Conservation (phyloP, 2,329 filamentous ascomycete species). For the Pezizomycotina sp. region DNA sequence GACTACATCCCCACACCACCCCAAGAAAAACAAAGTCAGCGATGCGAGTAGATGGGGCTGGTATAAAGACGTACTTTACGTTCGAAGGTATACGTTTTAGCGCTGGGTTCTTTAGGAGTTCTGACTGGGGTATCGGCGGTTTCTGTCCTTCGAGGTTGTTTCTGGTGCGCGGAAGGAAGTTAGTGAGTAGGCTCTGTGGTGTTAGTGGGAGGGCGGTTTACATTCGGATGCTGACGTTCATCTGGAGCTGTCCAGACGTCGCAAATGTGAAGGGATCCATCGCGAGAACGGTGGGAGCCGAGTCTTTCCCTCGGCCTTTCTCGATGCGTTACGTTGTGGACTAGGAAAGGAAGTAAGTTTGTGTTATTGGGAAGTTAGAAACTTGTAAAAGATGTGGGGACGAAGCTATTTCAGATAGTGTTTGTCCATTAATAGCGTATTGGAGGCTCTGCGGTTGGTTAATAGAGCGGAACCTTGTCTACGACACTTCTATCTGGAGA, state of each 20-base stretch:
- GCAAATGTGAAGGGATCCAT: slow-evolving; percentile 26
- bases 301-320: slow-evolving; percentile 47
- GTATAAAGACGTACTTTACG: slow-evolving; percentile 39
- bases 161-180: slow-evolving; percentile 34
- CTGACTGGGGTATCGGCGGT: slow-evolving; percentile 57
- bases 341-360: neutral
- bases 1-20: slow-evolving; percentile 34
- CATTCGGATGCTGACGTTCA: slow-evolving; percentile 45
- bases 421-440: no score
- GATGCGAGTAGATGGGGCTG: slow-evolving; percentile 1
- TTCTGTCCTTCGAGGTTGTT: slow-evolving; percentile 64
- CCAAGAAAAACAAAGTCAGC: slow-evolving; percentile 25
- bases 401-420: no score
- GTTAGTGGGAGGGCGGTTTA: slow-evolving; percentile 27
- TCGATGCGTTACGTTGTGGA: slow-evolving; percentile 4
- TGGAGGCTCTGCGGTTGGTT: no score
- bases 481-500: no score
- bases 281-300: slow-evolving; percentile 52
- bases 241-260: slow-evolving; percentile 20
- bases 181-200: slow-evolving; percentile 13
- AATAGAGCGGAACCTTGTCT: no score
- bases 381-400: no score
- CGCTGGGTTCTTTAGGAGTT: slow-evolving; percentile 59
- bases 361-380: no score
- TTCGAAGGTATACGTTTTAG: slow-evolving; percentile 79